A percentile compares a stretch with the other conserved stretches of the same genome.
phyloP scores from a whole-genome alignment of 2,329 filamentous ascomycete species.

The Ophiostoma pallidulum region DNA sequence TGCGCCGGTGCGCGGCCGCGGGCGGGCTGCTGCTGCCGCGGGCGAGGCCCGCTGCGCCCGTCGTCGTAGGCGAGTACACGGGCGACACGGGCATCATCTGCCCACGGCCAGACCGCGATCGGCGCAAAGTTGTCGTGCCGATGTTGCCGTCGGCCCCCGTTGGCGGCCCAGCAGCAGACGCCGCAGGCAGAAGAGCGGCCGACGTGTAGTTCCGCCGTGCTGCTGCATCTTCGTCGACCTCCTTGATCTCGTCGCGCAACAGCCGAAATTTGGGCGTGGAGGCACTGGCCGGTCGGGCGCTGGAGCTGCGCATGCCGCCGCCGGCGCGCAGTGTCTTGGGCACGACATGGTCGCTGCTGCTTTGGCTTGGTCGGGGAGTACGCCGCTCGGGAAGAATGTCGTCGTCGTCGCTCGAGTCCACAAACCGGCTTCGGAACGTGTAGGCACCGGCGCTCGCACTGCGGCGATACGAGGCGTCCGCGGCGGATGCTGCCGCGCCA shows the following conservation, averaged over 20 bases:
- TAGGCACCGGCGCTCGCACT: constrained; percentile 4
- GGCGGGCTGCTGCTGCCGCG: constrained; percentile 14
- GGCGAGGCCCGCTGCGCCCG: constrained; percentile 7
- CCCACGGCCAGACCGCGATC: constrained; percentile 34
- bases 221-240: constrained; percentile 5
- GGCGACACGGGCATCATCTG: constrained; percentile 20
- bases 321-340: constrained; percentile 26
- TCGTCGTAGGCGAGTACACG: constrained; percentile 13
- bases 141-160: background rate
- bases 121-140: constrained; percentile 25
- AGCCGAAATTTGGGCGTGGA: constrained; percentile 18
- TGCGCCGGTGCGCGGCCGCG: constrained; percentile 23
- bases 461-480: constrained; percentile 1
- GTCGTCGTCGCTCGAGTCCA: constrained; percentile 57
- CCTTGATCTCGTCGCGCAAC: constrained; percentile 33
- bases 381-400: constrained; percentile 18
- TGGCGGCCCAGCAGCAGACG: background rate
- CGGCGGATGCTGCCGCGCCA: background rate
- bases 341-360: constrained; percentile 49
- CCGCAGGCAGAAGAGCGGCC: background rate
- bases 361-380: constrained; percentile 59
- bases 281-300: background rate
- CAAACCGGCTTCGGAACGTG: constrained; percentile 45
- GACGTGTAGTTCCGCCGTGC: background rate
- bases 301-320: constrained; percentile 9